phyloP scores from a whole-genome alignment of 2,329 filamentous ascomycete genomes.

The Sarocladium kiliense region DNA sequence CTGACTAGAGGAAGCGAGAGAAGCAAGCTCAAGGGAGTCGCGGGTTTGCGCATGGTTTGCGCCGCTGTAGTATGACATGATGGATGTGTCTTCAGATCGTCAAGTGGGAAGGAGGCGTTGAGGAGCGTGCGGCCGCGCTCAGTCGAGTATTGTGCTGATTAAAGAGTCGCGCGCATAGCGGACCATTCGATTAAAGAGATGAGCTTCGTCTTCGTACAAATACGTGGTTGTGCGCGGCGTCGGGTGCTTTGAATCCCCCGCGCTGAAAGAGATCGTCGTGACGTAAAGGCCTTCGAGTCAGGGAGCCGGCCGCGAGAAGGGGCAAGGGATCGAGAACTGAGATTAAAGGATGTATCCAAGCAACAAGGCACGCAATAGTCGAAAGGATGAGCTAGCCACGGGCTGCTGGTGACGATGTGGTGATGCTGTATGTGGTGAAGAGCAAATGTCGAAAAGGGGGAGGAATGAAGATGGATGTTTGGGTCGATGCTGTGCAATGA shows the following conservation, averaged over 20 bases:
- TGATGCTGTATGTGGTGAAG: background rate
- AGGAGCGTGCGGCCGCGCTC: background rate
- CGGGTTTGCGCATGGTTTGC: constrained; percentile 50
- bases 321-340: background rate
- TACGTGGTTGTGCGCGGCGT: background rate
- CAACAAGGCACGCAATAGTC: background rate
- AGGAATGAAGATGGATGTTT: constrained; percentile 2
- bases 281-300: background rate
- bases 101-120: background rate
- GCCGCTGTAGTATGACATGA: constrained; percentile 7
- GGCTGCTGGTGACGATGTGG: background rate
- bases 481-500: background rate
- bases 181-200: background rate
- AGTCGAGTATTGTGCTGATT: background rate
- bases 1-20: constrained; percentile 76
- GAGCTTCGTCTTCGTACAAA: background rate
- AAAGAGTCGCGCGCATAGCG: constrained; percentile 3
- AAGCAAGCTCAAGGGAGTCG: constrained; percentile 95
- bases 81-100: background rate
- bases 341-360: background rate
- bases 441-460: constrained; percentile 1
- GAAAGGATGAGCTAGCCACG: background rate
- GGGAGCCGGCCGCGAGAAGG: background rate
- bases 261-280: constrained; percentile 5
- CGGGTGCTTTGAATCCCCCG: background rate